Conservation (phyloP, 208 protist species). For the Trypanosoma cruzi region DNA sequence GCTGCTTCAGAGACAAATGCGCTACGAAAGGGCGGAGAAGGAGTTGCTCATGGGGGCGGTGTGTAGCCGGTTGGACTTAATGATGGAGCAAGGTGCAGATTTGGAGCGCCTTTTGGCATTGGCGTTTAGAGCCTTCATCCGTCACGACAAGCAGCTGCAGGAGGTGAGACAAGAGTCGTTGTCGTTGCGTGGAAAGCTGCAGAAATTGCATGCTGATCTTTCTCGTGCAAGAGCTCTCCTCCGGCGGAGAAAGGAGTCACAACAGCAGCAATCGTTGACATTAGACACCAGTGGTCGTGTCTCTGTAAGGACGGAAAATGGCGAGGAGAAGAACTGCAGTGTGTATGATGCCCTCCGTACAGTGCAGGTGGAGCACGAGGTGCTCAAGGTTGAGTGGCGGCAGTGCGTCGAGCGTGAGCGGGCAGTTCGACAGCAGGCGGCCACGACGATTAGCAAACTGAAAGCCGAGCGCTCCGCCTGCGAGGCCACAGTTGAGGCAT, state of each 20-base stretch:
- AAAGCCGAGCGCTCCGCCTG: constrained; percentile 1
- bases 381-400: constrained; percentile 24
- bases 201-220: constrained; percentile 28
- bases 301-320: neutral
- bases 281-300: neutral
- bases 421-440: constrained; percentile 9
- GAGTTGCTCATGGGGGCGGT: constrained; percentile 23
- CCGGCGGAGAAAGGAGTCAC: constrained; percentile 22
- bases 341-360: constrained; percentile 12
- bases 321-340: constrained; percentile 14
- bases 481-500: constrained; percentile 1
- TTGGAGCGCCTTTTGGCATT: constrained; percentile 25
- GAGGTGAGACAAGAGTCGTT: constrained; percentile 14
- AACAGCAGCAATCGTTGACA: constrained; percentile 25
- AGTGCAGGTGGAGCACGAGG: constrained; percentile 16
- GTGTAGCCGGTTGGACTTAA: constrained; percentile 24
- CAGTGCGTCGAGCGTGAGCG: constrained; percentile 23
- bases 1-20: neutral
- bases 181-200: constrained; percentile 23
- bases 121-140: constrained; percentile 12
- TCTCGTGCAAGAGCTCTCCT: constrained; percentile 7
- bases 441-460: neutral
- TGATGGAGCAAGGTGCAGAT: constrained; percentile 26
- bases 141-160: constrained; percentile 28
- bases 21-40: constrained; percentile 16